Evolutionary conservation across 1,139 yeast genomes (phyloP), one percentile per base, ranked within the genome.

Genomic region (Pichia kudriavzevii): DNA sequence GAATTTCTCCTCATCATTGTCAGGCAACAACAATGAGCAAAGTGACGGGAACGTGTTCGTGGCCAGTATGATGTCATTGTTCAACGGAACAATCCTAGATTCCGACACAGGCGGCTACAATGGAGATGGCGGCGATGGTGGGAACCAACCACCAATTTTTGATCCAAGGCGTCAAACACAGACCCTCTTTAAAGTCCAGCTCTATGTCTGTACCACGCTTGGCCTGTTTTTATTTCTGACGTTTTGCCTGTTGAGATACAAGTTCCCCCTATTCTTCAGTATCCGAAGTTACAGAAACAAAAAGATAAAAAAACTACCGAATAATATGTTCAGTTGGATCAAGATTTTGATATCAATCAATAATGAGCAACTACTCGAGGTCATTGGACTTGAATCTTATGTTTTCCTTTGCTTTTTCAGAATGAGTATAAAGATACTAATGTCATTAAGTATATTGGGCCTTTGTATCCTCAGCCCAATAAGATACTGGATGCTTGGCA

Each of bases 331-430:
- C 41, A 78, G 79, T 0, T 77, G 83, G 83, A 62, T 76, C 7
- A 63, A 64, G 1, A 64, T 69, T 1, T 59, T 76, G n/a, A 63
- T 63, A 43, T 52, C 58, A 3, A 64, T 77, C 10, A 58, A 63
- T 22, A 79, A 75, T 43, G 65, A 66, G 10, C 78, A 75, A 45
- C 65, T 77, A 4, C 52, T 77, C 34, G 76, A 75, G 31, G 72
- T 74, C 37, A 79, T 80, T 4, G 84, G 84, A 0, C 54, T 77
- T 17, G 84, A 77, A 51, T 79, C 83, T 0, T 76, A 68, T 46
- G 83, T 77, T 36, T 84, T 79, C 50, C 61, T 84, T 20, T 79
- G 82, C 12, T 84, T 84, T 56, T 85, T 84, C 66, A 72, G 75
- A 44, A 79, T 82, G 78, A 73, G 87, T 26, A 79, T 83, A 39